A percentile compares a stretch with the other conserved stretches of the same genome.
Evolutionary conservation across 2,329 filamentous ascomycete genomes (phyloP).

Genomic region (Chaetomiaceae sp.): DNA sequence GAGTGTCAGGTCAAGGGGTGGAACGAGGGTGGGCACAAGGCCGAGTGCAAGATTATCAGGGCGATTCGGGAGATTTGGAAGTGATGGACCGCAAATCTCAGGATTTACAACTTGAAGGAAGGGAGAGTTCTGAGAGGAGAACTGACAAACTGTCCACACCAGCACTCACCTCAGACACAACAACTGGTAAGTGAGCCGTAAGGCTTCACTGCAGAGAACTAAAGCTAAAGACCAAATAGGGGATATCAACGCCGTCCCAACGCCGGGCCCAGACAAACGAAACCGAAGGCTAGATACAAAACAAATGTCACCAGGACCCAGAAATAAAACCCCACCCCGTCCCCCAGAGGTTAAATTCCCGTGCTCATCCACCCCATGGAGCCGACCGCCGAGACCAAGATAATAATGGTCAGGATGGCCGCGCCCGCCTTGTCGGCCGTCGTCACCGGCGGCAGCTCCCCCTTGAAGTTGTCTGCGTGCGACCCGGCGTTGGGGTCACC

Average conservation of each 20-base stretch:
- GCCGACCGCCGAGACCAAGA: constrained; percentile 38
- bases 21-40: constrained; percentile 39
- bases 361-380: constrained; percentile 49
- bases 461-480: constrained; percentile 27
- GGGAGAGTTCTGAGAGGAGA: no score
- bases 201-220: neutral
- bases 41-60: constrained; percentile 41
- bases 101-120: no score
- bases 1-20: constrained; percentile 41
- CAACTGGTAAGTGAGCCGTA: neutral
- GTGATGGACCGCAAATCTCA: neutral
- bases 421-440: constrained; percentile 45
- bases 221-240: neutral
- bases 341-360: constrained; percentile 9
- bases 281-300: neutral
- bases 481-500: constrained; percentile 39
- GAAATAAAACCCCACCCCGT: neutral
- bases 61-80: constrained; percentile 35
- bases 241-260: neutral
- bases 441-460: constrained; percentile 34
- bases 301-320: neutral
- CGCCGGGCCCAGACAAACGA: neutral
- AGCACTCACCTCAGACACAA: no score
- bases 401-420: constrained; percentile 42
- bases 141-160: no score